These are phyloP conservation scores for Neoascochyta sp. DNA, from an alignment of 2,329 filamentous ascomycete species.

Conservation along the genomic window DNA sequence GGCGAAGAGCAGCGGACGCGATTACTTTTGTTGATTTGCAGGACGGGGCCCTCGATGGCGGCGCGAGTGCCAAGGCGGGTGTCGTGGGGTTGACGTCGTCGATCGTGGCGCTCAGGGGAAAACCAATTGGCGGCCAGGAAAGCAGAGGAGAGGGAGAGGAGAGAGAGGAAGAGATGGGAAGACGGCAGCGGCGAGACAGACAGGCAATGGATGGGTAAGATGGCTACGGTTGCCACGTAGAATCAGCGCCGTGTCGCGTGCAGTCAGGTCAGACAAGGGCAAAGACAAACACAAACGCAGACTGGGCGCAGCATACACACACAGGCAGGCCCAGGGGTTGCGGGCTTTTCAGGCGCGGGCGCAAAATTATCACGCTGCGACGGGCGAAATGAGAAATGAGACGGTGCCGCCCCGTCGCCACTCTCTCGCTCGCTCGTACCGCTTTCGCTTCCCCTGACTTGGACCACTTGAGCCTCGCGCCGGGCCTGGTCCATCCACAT, in stretches of 20 bases:
- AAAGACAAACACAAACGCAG: conserved; percentile 5
- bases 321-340: too few relatives aligned
- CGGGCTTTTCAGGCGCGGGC: conserved; percentile 6
- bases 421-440: conserved; percentile 1
- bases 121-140: too few relatives aligned
- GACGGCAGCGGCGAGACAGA: background rate
- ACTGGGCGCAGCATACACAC: too few relatives aligned
- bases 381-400: conserved; percentile 9
- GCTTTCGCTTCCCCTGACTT: too few relatives aligned
- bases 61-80: background rate
- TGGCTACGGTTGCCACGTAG: background rate
- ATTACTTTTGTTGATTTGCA: too few relatives aligned
- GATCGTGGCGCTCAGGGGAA: too few relatives aligned
- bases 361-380: conserved; percentile 4
- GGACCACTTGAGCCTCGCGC: too few relatives aligned
- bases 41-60: too few relatives aligned
- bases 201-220: background rate
- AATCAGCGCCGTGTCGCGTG: conserved; percentile 5
- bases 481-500: too few relatives aligned
- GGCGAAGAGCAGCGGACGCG: too few relatives aligned
- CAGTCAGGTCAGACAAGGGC: conserved; percentile 4
- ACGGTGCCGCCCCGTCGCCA: conserved; percentile 6
- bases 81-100: conserved; percentile 6
- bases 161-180: too few relatives aligned
- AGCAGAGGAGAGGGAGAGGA: too few relatives aligned